Conservation (phyloP, 352 stramenopile genomes). For the Globisporangium cylindrosporum region DNA sequence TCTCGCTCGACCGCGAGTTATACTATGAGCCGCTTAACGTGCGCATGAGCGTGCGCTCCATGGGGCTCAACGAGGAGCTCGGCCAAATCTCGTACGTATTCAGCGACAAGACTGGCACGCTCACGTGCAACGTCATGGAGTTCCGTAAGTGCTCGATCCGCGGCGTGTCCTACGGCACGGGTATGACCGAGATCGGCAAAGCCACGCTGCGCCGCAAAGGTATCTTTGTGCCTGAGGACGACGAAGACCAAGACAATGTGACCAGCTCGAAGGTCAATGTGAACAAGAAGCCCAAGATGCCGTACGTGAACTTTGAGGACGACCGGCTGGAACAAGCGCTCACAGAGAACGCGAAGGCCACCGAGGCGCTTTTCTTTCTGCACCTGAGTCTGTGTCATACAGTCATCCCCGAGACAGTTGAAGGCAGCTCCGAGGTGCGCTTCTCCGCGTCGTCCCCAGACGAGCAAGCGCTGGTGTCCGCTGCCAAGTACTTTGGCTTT, state of each 20-base stretch:
- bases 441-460: constrained; percentile 83
- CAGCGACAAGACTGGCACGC: constrained; percentile 92
- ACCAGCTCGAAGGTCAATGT: neutral
- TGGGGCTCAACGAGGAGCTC: constrained; percentile 89
- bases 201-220: constrained; percentile 65
- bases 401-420: constrained; percentile 61
- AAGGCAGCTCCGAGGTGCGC: constrained; percentile 49
- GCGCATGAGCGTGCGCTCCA: constrained; percentile 75
- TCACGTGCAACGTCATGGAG: constrained; percentile 94
- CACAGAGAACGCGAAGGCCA: constrained; percentile 18
- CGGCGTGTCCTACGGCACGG: constrained; percentile 88
- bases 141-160: constrained; percentile 95
- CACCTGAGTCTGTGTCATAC: constrained; percentile 82
- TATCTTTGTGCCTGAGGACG: constrained; percentile 45
- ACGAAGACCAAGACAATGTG: neutral
- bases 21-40: constrained; percentile 91
- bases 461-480: constrained; percentile 88
- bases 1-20: constrained; percentile 90
- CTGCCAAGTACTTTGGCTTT: constrained; percentile 81
- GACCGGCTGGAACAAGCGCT: constrained; percentile 32
- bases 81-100: constrained; percentile 92
- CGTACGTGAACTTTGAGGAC: constrained; percentile 84
- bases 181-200: constrained; percentile 79
- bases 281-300: constrained; percentile 29
- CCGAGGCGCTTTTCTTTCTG: constrained; percentile 83